Evolutionary conservation across 1,284 basidiomycete species (phyloP), one percentile per base, ranked within the genome.

Genomic region (Neonothopanus nambi): DNA sequence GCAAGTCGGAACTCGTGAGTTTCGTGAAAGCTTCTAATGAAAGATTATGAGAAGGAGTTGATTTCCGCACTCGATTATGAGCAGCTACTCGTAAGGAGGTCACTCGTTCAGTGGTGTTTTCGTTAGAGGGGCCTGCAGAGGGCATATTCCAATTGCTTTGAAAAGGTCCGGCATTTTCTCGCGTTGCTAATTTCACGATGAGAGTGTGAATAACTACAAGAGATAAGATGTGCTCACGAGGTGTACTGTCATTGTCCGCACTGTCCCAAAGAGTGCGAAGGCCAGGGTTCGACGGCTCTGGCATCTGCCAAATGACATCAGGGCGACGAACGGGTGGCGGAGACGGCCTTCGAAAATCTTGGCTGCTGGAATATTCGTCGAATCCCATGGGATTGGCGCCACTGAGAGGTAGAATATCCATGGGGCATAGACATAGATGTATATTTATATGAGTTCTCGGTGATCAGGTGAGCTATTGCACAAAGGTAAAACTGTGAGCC

Each of bases 241-340:
- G 8, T 1, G 35, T 18, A 43, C 39, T 13, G n/a, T 51, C 40
- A 23, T 37, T 41, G 3, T 50, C 21, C 7, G 49, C 49, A 15
- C 37, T 51, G 15, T 42, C 40, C 13, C 35, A 43, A 8, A 51
- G 40, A 1, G 12, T 26, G 9, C 33, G 49, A 9, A 51, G 20
- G 36, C 21, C 41, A 12, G 49, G 49, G 26, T 51, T 51, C 11
- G 49, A 51, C 7, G 49, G 41, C 33, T 28, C 40, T 5, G 49
- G 49, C 49, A 51, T 51, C 35, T 51, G n/a, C 49, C 49, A 51
- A 43, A 44, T 15, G 7, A 12, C n/a, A 21, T 51, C 49, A 7
- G 41, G 7, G 11, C 28, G 33, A 12, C 17, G 41, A 37, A 28
- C 41, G 30, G 13, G 30, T 33, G 30, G 30, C 17, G 41, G 41